Evolutionary conservation across 345 rosid genomes (phyloP), one percentile per base, ranked within the genome.

Genomic region (Populus pruinosa): DNA sequence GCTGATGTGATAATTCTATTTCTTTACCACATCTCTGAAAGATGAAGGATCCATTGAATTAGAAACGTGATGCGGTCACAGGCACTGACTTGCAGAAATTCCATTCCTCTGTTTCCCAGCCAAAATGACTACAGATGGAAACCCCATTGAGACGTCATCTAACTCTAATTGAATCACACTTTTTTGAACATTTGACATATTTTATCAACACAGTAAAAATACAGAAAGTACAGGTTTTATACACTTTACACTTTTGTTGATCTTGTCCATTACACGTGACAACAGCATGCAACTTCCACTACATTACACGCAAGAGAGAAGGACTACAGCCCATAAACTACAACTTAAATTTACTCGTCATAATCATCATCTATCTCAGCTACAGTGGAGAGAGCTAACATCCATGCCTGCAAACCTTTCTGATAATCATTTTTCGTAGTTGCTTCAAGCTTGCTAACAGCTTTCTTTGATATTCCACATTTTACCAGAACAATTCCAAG

Each of bases 401-500:
- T 53, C 94, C 96, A 93, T 27, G 88, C 80, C 65, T 80, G 85
- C 63, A 87, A 59, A 65, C 96, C 94, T 67, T 77, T 80, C 75
- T 71, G 78, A 13, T 70, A 59, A 79, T 96, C 92, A 76, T 71
- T 79, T 88, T 85, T 91, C 67, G 87, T 83, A 17, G 55, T 64
- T 65, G 79, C 78, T 83, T 93, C 89, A 36, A 93, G 83, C 83
- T 79, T 84, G 70, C 79, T 74, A 14, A 91, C 86, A 70, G 92
- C 91, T 50, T 74, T 83, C 82, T 89, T 93, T 13, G 96, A 82
- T 69, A 93, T 72, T 16, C 98, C 98, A 21, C 91, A 85, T 86
- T 92, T 92, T 39, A 87, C 75, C 66, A 92, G 82, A 72, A 90
- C 85, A 49, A 86, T 80, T 62, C 92, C 91, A 21, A 90, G 90